phyloP scores from a whole-genome alignment of 805 yeast species.

The Barnettozyma sucrosica region DNA sequence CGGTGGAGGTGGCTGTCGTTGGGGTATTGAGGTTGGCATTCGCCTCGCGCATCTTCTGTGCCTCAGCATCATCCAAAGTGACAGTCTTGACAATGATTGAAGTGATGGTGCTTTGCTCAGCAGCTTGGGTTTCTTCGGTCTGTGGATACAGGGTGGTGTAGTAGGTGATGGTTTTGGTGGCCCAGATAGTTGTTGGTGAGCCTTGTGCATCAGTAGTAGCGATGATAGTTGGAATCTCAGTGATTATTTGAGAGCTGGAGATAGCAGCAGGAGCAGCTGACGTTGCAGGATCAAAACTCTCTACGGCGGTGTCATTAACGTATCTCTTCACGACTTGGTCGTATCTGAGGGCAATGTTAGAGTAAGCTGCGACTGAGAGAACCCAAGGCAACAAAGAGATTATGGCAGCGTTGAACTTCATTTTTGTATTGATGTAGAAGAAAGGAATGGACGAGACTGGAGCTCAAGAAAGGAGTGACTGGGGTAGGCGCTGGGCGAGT shows the following conservation, averaged over 20 bases:
- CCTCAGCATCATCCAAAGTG: conserved; percentile 1
- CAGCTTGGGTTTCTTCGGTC: conserved; percentile 10
- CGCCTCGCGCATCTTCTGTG: neutral
- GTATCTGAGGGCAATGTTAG: conserved; percentile 23
- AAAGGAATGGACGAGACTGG: conserved; percentile 28
- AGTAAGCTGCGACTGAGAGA: conserved; percentile 15
- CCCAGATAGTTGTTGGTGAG: conserved; percentile 11
- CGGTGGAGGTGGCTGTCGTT: neutral
- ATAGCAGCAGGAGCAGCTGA: neutral
- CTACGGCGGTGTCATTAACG: conserved; percentile 8
- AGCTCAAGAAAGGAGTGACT: conserved; percentile 13
- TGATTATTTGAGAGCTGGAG: conserved; percentile 11
- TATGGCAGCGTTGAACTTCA: neutral
- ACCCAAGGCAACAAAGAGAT: conserved; percentile 12
- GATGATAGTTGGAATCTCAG: conserved; percentile 18
- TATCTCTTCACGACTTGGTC: conserved; percentile 20
- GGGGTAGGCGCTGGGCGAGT: neutral
- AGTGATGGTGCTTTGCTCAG: conserved; percentile 1
- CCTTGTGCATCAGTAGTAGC: conserved; percentile 22
- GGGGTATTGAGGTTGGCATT: neutral
- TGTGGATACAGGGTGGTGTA: conserved; percentile 16
- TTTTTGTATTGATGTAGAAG: neutral
- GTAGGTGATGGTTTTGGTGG: conserved; percentile 15
- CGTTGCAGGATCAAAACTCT: neutral
- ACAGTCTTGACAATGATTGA: conserved; percentile 1